Evolutionary conservation across 2,329 filamentous ascomycete genomes (phyloP).

Genomic region (Colletotrichum filicis): DNA sequence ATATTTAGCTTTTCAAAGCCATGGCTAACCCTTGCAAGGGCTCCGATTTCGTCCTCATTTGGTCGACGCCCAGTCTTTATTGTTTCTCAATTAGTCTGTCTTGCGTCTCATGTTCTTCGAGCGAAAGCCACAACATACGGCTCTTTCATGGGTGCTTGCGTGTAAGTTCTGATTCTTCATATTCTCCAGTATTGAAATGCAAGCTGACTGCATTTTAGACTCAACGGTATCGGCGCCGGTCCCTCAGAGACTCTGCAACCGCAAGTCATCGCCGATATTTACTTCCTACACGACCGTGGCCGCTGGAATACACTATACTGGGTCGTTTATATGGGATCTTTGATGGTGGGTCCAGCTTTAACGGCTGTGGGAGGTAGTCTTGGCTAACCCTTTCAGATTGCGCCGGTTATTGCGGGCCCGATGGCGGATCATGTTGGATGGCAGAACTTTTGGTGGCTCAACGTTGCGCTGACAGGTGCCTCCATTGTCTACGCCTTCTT

Average conservation of each 20-base stretch:
- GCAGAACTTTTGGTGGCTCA: conserved; percentile 75
- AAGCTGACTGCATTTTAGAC: not conserved
- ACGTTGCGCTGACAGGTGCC: conserved; percentile 63
- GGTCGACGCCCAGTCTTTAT: not conserved
- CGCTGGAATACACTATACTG: not conserved
- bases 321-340: not conserved
- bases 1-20: not conserved
- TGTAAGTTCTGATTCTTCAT: not conserved
- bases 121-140: not conserved
- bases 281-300: not conserved
- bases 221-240: not conserved
- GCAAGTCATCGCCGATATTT: not conserved
- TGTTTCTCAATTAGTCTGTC: not conserved
- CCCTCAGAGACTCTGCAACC: not conserved
- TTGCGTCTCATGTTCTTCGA: not conserved
- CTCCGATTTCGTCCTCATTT: not conserved
- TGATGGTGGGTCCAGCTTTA: not conserved
- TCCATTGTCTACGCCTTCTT: conserved; percentile 64
- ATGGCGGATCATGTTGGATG: conserved; percentile 70
- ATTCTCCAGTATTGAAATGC: not conserved
- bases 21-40: not conserved
- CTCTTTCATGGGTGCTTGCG: not conserved
- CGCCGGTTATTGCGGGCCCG: conserved; percentile 67
- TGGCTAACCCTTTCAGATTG: conserved; percentile 42
- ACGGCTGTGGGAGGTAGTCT: not conserved